Conservation (phyloP, 2,329 filamentous ascomycete genomes). For the Colletotrichum cordylinicola region DNA sequence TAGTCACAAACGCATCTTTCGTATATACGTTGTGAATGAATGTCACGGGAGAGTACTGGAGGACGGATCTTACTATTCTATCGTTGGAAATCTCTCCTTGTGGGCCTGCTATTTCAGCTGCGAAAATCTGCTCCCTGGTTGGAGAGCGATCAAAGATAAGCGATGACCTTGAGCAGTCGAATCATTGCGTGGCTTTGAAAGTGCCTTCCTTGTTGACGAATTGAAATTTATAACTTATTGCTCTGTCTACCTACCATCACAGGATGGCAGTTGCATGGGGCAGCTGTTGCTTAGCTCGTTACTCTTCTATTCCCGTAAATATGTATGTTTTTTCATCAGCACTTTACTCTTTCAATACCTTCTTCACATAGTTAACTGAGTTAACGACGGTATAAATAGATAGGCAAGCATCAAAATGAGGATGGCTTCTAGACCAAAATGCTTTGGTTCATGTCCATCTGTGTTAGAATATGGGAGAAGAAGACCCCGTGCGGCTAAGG, state of each 20-base stretch:
- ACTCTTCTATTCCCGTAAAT: too few species aligned
- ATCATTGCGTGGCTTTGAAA: too few species aligned
- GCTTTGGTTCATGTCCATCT: too few species aligned
- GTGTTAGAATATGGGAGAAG: too few species aligned
- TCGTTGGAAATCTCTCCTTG: fast-evolving
- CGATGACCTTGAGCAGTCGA: too few species aligned
- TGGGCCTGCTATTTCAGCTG: fast-evolving
- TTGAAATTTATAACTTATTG: background rate
- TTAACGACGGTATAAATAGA: background rate
- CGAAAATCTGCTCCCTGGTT: background rate
- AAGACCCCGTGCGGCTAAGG: too few species aligned
- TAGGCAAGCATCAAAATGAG: background rate
- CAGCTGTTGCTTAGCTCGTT: too few species aligned
- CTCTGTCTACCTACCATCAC: background rate
- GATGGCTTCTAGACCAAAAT: background rate
- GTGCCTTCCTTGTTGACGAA: background rate
- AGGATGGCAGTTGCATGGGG: too few species aligned
- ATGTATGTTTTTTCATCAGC: too few species aligned
- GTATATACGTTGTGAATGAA: background rate
- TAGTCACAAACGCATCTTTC: background rate
- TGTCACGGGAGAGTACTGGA: fast-evolving
- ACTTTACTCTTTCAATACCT: too few species aligned
- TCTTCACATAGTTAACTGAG: background rate
- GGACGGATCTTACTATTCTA: background rate
- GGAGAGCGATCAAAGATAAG: too few species aligned